Evolutionary conservation across 164 flowering plant genomes (phyloP), one percentile per base, ranked within the genome.

Genomic region (Tinospora cordifolia): DNA sequence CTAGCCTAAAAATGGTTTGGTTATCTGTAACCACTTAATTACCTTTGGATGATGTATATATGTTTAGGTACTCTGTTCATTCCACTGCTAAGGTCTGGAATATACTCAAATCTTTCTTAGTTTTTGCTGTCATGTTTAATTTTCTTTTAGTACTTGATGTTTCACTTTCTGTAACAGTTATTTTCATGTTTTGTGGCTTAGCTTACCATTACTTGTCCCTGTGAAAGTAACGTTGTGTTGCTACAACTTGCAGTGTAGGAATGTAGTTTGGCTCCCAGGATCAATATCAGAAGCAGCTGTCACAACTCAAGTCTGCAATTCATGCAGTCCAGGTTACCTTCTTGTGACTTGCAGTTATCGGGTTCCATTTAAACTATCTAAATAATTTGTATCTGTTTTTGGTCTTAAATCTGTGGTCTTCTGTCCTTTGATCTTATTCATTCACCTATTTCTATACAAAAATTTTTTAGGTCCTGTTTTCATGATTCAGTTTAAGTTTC

Each of bases 211-310:
- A 6, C 19, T 51, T 51, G 58, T 51, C 7, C 4, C 8, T 62
- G 19, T 27, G 49, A 8, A n/a, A n/a, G n/a, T n/a, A n/a, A n/a
- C n/a, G n/a, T n/a, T n/a, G n/a, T n/a, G n/a, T 78, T 72, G 44
- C 63, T 54, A 34, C 62, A 21, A 62, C 8, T 58, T 72, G 49
- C 83, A 94, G 97, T 95, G 99, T 75, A 87, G 98, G 78, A 92
- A 90, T 82, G 99, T 79, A 60, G 85, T 95, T 40, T 95, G 99
- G 99, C 96, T 95, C 63, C 99, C 99, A 69, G 97, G 93, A 62
- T 83, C 97, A 51, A 75, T 85, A 67, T 75, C 86, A 74, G 90
- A 90, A 81, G 98, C 99, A 65, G 44, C 81, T 64, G 95, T 95
- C 38, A 91, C 96, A 49, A 68, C 82, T 57, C 80, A 83, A 73